Base-by-base conservation (phyloP, 169 alveolate species). In the Cryptosporidium meleagridis region DNA sequence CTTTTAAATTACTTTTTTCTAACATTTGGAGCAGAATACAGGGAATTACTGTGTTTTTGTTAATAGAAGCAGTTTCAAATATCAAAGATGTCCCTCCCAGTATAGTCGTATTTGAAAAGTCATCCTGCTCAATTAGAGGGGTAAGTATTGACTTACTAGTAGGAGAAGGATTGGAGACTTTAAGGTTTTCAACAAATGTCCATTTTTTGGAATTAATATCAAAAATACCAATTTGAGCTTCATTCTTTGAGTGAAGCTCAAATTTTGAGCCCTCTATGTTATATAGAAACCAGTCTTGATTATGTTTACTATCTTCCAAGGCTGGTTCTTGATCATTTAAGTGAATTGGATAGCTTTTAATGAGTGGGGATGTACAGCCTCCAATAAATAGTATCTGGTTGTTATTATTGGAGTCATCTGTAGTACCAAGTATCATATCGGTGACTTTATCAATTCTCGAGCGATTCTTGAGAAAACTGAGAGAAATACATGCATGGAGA, bases 401-500 rank as follows among this genome's bases (percentile, higher is more conserved):
- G 26, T 26, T 65, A 16, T 0, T 5, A 7, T 26, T 23, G 26
- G 44, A 26, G 18, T 59, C 48, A 3, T 33, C 9, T n/a, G 23
- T 16, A 39, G 31, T 6, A 9, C 51, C 75, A 18, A 48, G 52
- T 12, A 7, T 26, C 16, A 80, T 31, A 23, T 33, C 44, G 7
- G 21, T 26, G 16, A 80, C 44, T 48, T n/a, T 45, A 29, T 61
- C 75, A 26, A 26, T 23, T 18, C 33, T 44, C n/a, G 71, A n/a
- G 6, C 14, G 16, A 18, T 12, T 61, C 41, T 18, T 45, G 23
- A 59, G 75, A 37, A 80, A 31, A 7, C 69, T 53, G 18, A 80
- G 68, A 39, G 75, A 29, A 61, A 80, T 80, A 26, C 59, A 80
- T n/a, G 75, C 52, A 44, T 80, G 89, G 33, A 80, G 62, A 18